Evolutionary conservation across 805 yeast species (phyloP), one percentile per base, ranked within the genome.

Genomic region (Lachancea fermentati): DNA sequence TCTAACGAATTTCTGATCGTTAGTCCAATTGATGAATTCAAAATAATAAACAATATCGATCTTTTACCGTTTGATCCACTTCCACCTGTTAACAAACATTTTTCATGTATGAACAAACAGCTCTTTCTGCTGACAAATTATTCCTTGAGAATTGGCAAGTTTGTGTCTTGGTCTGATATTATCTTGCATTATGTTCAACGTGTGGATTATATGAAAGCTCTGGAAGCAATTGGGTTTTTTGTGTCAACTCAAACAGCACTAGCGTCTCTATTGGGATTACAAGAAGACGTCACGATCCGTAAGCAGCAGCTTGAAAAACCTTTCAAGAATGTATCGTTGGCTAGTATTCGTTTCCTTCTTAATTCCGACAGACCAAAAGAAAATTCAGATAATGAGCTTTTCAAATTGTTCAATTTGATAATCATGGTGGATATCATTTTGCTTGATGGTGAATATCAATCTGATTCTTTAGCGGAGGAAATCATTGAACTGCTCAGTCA

Each of bases 151-250:
- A 39, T 52, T 1, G 65, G 65, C 3, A 49, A 43, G 16, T 51
- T 54, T 35, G 37, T 50, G 22, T 48, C 62, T 4, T 62, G 67
- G 67, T 54, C 64, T 6, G 57, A 58, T 32, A 47, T 59, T 1
- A 49, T 50, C 9, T 40, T 62, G 15, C 51, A 47, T 19, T 48
- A 49, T 5, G 60, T 62, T 7, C 63, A 60, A 36, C 41, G 35
- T 12, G 62, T 60, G 11, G 50, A 53, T 26, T 60, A 55, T 32
- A 36, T 54, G 5, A 50, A 47, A 6, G 63, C 65, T n/a, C 35
- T 62, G 19, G 44, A 46, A 11, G 45, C 50, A 34, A 35, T 60
- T 6, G 44, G 46, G 7, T 41, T 44, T 18, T 51, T 54, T 39
- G 34, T 58, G 8, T 42, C 42, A 4, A 39, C 41, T 15, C 28